Evolutionary conservation across 176 grass and related monocot genomes (phyloP), one percentile per base, ranked within the genome.

Genomic region (Aegilops tauschii): DNA sequence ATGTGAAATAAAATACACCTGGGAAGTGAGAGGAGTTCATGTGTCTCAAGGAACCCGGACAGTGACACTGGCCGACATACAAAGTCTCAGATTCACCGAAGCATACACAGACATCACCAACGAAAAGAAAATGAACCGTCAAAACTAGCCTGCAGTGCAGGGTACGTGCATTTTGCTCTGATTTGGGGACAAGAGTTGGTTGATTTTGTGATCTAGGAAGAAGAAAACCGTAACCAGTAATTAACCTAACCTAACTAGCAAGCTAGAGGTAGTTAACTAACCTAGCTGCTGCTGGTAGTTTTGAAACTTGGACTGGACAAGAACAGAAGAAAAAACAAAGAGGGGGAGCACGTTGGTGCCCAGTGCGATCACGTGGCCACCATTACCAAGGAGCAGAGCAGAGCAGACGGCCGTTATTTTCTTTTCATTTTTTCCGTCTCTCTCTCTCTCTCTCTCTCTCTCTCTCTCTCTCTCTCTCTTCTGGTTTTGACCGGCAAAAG

Each of bases 351-450:
- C 56, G 69, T 75, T 81, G 69, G 85, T 61, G 89, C 21, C 42
- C 82, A 84, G 82, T 21, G 77, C 50, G 70, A 81, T 88, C 90
- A 91, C 90, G 90, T 91, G 90, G 78, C 71, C 78, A 42, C 82
- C 82, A 88, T 91, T 85, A 85, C 88, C 70, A 77, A 61, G 9
- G 35, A 54, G 82, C 50, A 54, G 47, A 47, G 40, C 42, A 2
- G 23, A 59, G 8, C 75, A 21, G 37, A 3, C 73, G 50, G 62
- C 27, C 56, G 66, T 44, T 65, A 5, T 54, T 80, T 75, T 49
- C 7, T 5, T 27, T 50, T 50, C 39, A 9, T 45, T 52, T 52
- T 52, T 54, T 18, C 2, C 42, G 3, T 29, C 37, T 16, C 23
- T 74, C n/a, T 25, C 23, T 25, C 23, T 25, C 23, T 11, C 42